Base-by-base conservation (phyloP, 768 basidiomycete species). In the Phallus indusiatus region DNA sequence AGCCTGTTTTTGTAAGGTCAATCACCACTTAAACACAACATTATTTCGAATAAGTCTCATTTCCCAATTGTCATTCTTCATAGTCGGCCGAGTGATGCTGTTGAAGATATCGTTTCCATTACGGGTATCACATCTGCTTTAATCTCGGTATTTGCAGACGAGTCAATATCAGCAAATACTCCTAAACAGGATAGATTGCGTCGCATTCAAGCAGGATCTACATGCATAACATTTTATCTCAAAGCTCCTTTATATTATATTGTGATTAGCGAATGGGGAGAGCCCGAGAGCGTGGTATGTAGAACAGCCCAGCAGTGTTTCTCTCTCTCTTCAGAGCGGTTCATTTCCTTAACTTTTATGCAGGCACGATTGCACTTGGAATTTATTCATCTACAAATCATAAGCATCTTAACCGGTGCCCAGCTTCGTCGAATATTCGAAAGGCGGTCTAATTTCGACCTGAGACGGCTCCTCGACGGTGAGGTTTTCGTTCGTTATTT, bases 121-220 rank as follows among this genome's bases (percentile, higher is more conserved):
- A 87, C 95, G 66, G 96, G 92, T 34, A 83, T 98, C 50, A 92
- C 94, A 73, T 95, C 97, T 69, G 94, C 96, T 1, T 78, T 99
- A 1, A 85, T 99, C 47, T 97, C 94, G 16, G 91, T 99, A 54
- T 97, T 95, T 70, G 81, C 94, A 6, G 94, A 96, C 66, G 90
- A 94, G 50, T 81, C 84, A 16, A 35, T 59, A 18, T 52, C 96
- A 1, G 78, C 98, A 1, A 96, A 94, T 70, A 80, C 94, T 5
- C 94, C 96, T 66, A 90, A 94, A 48, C 82, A 83, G 14, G 96
- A 99, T 73, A 92, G 86, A 70, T 64, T 86, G 35, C 80, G 92
- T 33, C 91, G 81, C 60, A 90, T 97, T 62, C 88, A 89, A 64
- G 84, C 88, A 54, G 93, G 92, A 28, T 73, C 75, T n/a, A 81